Evolutionary conservation across 2,329 filamentous ascomycete genomes (phyloP).

Genomic region (Claviceps sorghi): DNA sequence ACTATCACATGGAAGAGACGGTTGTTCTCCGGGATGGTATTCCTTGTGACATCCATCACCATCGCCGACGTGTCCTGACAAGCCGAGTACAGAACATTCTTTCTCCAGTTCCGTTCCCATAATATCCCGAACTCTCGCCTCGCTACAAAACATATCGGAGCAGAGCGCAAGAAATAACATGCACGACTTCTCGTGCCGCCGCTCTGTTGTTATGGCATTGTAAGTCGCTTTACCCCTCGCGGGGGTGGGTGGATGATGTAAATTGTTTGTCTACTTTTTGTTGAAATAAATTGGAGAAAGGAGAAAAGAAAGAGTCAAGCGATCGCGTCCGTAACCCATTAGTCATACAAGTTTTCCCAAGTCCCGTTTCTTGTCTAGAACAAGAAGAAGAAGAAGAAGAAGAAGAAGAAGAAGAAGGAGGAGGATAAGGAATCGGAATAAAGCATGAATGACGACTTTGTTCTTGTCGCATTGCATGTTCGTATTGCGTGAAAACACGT

Average conservation of each 20-base stretch:
- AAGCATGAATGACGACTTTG: background rate
- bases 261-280: background rate
- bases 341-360: slow-evolving; percentile 3
- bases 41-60: background rate
- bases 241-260: background rate
- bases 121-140: background rate
- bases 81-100: background rate
- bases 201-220: background rate
- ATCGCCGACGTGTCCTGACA: background rate
- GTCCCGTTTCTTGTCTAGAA: background rate
- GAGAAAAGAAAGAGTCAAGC: background rate
- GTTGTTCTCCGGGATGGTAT: background rate
- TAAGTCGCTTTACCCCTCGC: background rate
- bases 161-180: background rate
- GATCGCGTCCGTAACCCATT: slow-evolving; percentile 2
- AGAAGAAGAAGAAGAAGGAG: no score
- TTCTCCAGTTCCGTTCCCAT: background rate
- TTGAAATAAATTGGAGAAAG: background rate
- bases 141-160: background rate
- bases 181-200: background rate
- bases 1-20: background rate
- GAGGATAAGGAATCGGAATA: background rate
- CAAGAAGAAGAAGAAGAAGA: background rate
- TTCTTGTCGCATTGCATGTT: background rate
- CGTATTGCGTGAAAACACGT: background rate